Base-by-base conservation (phyloP, 2,329 filamentous ascomycete species). In the Metarhizium album region DNA sequence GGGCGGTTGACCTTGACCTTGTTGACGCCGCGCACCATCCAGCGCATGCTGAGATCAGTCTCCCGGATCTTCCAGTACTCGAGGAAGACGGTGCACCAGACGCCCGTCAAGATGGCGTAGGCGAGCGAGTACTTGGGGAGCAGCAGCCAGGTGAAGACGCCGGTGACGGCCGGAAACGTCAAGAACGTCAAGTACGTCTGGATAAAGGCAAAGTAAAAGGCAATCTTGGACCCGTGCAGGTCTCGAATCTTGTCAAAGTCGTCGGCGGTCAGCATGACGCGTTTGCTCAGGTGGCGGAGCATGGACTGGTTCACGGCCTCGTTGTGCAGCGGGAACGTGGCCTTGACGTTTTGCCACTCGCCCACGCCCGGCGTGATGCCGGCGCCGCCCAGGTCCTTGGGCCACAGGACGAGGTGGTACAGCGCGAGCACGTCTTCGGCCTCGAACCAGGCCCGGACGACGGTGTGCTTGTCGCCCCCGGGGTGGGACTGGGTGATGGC, bases 151-250 rank as follows among this genome's bases (percentile, higher is more conserved):
- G 82, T 78, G 1, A 80, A 64, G n/a, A 84, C 65, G 1, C 86
- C 87, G 27, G 86, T 82, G 2, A 72, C 71, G 7, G 86, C 84
- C 0, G 85, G 85, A 49, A 87, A 84, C 3, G 80, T 67, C 18
- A 90, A 71, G 59, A 89, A 88, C 35, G 77, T 70, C 52, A 86
- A 83, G 62, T 90, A 90, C 14, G 78, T 80, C 59, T 90, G 86
- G 23, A 86, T 84, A 58, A 90, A 90, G n/a, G 85, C 85, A 62
- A 88, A 90, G 66, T 90, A 90, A 60, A 86, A 90, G 3, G 84
- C 86, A 49, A 65, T 64, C 66, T 83, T 82, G 54, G 82, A 72
- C 8, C 83, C 83, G 58, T 83, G 79, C 3, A 82, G 64, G 53
- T 84, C 70, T 9, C 82, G 73, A 45, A 86, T 81, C 9, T 70